A percentile compares a stretch with the other conserved stretches of the same genome.
Conservation (phyloP, 768 basidiomycete species). For the Mycena kentingensis region DNA sequence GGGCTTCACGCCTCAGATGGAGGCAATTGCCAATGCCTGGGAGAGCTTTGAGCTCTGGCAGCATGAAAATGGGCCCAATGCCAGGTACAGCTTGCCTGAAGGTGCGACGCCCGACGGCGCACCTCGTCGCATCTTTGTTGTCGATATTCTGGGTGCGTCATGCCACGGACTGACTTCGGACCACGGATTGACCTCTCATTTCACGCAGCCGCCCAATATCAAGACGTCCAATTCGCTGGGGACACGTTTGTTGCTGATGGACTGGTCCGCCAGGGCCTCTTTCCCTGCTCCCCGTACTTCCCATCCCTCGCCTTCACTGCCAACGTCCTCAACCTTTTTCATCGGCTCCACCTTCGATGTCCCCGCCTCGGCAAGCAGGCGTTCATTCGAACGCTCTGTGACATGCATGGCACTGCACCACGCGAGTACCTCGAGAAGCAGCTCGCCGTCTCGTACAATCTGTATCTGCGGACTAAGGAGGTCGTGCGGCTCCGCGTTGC, state of each 20-base stretch:
- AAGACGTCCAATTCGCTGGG: neutral
- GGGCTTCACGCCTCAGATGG: neutral
- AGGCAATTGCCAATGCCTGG: neutral
- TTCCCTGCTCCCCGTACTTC: conserved; percentile 16
- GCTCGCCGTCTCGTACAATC: conserved; percentile 36
- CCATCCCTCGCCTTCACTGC: conserved; percentile 16
- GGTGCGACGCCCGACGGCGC: neutral
- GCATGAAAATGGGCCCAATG: neutral
- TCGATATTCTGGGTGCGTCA: neutral
- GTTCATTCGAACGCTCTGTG: conserved; percentile 24
- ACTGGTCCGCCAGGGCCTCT: conserved; percentile 14
- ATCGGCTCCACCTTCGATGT: conserved; percentile 1
- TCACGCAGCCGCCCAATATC: neutral
- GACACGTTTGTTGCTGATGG: neutral
- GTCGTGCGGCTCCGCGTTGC: conserved; percentile 23
- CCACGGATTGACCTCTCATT: neutral
- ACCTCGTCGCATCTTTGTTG: neutral
- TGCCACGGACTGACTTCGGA: neutral
- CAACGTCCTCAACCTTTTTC: conserved; percentile 7
- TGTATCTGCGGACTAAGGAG: conserved; percentile 32
- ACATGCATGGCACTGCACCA: conserved; percentile 11
- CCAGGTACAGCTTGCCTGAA: neutral
- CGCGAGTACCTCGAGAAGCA: conserved; percentile 1
- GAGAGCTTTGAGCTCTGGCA: neutral
- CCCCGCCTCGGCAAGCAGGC: too few relatives aligned